phyloP scores from a whole-genome alignment of 768 basidiomycete species.

The Cyclocybe cylindracea region DNA sequence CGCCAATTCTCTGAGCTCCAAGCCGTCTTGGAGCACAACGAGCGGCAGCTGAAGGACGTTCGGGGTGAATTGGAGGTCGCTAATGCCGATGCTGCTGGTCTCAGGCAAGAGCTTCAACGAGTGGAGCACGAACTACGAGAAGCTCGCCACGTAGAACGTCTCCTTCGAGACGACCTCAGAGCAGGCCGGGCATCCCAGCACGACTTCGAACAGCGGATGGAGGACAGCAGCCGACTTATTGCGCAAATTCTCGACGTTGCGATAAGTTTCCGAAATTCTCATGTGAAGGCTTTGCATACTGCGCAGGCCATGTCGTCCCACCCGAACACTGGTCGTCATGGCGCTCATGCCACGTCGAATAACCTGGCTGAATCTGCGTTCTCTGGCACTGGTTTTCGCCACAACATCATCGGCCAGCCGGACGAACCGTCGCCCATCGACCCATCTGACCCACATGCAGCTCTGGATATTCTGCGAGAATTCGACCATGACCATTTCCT shows the following conservation, averaged over 20 bases:
- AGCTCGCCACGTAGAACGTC: slow-evolving; percentile 63
- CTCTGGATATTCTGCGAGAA: slow-evolving; percentile 66
- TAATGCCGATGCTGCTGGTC: slow-evolving; percentile 64
- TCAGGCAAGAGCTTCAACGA: slow-evolving; percentile 73
- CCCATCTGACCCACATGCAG: slow-evolving; percentile 70
- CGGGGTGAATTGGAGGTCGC: slow-evolving; percentile 61
- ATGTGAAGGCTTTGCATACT: slow-evolving; percentile 68
- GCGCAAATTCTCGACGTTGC: slow-evolving; percentile 84
- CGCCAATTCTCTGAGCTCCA: slow-evolving; percentile 79
- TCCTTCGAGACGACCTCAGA: slow-evolving; percentile 74
- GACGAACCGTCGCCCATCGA: slow-evolving; percentile 78
- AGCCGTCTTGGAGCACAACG: slow-evolving; percentile 59
- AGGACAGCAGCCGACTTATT: slow-evolving; percentile 66
- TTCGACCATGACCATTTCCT: slow-evolving; percentile 87
- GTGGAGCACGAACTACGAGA: slow-evolving; percentile 72
- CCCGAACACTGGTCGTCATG: slow-evolving; percentile 49
- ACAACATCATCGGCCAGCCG: slow-evolving; percentile 47
- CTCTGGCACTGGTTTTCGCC: slow-evolving; percentile 48
- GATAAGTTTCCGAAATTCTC: slow-evolving; percentile 74
- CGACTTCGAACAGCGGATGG: slow-evolving; percentile 65
- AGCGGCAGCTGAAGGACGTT: slow-evolving; percentile 64
- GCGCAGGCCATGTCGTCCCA: slow-evolving; percentile 60
- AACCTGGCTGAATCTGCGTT: slow-evolving; percentile 53
- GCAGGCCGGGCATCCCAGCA: slow-evolving; percentile 69
- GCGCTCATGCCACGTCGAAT: slow-evolving; percentile 16